phyloP scores from a whole-genome alignment of 2,329 filamentous ascomycete species.

The Botrytis deweyae region DNA sequence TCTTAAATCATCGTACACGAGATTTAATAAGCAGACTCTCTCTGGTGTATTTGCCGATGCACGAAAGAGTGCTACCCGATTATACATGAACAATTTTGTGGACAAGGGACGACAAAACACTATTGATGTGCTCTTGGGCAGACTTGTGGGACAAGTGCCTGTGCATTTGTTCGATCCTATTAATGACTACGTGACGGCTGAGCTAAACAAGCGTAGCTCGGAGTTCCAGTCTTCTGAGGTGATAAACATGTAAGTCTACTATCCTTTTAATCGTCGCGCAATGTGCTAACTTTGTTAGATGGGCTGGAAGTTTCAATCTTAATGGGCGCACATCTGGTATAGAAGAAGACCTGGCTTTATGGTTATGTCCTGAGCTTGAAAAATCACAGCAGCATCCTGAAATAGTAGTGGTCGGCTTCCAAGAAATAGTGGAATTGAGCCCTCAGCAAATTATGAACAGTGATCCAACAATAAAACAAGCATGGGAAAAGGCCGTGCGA shows the following conservation, averaged over 20 bases:
- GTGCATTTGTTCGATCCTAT: constrained; percentile 92
- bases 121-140: constrained; percentile 87
- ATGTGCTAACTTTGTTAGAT: constrained; percentile 33
- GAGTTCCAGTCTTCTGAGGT: constrained; percentile 75
- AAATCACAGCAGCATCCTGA: constrained; percentile 66
- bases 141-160: constrained; percentile 75
- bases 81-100: constrained; percentile 97
- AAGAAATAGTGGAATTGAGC: constrained; percentile 97
- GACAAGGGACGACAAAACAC: constrained; percentile 92
- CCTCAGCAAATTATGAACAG: constrained; percentile 99
- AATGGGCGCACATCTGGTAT: constrained; percentile 83
- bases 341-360: constrained; percentile 75
- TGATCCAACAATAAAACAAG: constrained; percentile 78
- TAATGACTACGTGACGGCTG: constrained; percentile 81
- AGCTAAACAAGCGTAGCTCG: constrained; percentile 64
- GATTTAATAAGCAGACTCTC: constrained; percentile 92
- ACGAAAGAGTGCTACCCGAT: constrained; percentile 86
- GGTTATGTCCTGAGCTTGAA: constrained; percentile 72
- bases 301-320: constrained; percentile 88
- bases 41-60: constrained; percentile 93
- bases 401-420: constrained; percentile 88
- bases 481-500: constrained; percentile 84
- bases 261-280: background rate
- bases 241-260: constrained; percentile 61
- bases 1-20: constrained; percentile 91